These are phyloP conservation scores for Physaria fendleri DNA, from an alignment of 345 rosid genomes.

Conservation along the genomic window DNA sequence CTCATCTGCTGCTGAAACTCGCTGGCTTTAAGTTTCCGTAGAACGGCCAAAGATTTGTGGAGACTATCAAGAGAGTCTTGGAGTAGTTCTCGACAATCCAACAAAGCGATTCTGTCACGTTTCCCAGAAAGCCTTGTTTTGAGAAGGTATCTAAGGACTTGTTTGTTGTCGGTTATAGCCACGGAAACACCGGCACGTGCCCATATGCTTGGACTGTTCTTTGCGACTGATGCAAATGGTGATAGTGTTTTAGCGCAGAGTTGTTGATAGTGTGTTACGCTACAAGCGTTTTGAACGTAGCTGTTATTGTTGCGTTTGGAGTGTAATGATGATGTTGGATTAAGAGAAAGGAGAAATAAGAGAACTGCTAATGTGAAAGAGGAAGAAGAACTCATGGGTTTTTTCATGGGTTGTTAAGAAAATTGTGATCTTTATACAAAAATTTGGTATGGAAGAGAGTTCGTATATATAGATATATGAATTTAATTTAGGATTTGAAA, in stretches of 20 bases:
- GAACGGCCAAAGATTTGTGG: slow-evolving; percentile 47
- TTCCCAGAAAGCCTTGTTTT: slow-evolving; percentile 32
- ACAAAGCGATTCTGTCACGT: slow-evolving; percentile 44
- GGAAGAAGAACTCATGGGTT: slow-evolving; percentile 14
- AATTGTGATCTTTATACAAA: neutral
- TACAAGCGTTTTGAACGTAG: slow-evolving; percentile 66
- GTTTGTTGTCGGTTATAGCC: slow-evolving; percentile 48
- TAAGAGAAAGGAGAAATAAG: slow-evolving; percentile 27
- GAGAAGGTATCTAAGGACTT: slow-evolving; percentile 34
- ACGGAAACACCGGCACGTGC: slow-evolving; percentile 85
- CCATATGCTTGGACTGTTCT: slow-evolving; percentile 65
- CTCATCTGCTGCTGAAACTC: slow-evolving; percentile 51
- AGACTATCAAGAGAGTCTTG: slow-evolving; percentile 54
- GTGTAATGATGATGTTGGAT: slow-evolving; percentile 4
- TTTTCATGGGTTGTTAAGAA: neutral
- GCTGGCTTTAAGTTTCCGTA: slow-evolving; percentile 41
- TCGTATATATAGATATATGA: slow-evolving; percentile 17
- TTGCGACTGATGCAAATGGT: slow-evolving; percentile 53
- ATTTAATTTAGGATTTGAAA: neutral
- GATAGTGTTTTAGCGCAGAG: slow-evolving; percentile 57
- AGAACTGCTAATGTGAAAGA: slow-evolving; percentile 8
- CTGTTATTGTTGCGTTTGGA: neutral
- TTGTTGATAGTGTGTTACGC: slow-evolving; percentile 55
- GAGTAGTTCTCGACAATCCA: slow-evolving; percentile 62
- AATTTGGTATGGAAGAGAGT: neutral